phyloP scores from a whole-genome alignment of 371 early-diverging fungal genomes.

The Capillidium heterosporum region DNA sequence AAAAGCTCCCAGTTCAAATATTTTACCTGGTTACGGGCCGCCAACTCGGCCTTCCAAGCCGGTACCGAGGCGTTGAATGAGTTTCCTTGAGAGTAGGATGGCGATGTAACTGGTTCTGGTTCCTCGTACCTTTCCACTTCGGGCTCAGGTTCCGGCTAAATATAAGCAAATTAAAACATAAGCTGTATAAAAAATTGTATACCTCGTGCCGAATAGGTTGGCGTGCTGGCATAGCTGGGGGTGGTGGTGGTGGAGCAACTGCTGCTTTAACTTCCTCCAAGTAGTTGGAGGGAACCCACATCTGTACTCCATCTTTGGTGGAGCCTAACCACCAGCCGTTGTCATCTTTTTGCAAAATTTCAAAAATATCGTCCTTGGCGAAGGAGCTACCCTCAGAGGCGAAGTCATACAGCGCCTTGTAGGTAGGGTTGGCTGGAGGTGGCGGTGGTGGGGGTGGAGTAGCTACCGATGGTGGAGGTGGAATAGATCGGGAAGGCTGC shows the following conservation, averaged over 20 bases:
- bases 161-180: not conserved
- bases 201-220: not conserved
- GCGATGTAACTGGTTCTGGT: constrained; percentile 11
- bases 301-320: constrained; percentile 43
- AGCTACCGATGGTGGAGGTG: constrained; percentile 7
- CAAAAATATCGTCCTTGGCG: constrained; percentile 42
- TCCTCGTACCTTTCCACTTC: not conserved
- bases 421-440: constrained; percentile 30
- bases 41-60: constrained; percentile 29
- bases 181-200: too few relatives aligned
- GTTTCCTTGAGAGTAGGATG: constrained; percentile 14
- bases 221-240: constrained; percentile 20
- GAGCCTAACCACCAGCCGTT: constrained; percentile 77
- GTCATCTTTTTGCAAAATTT: constrained; percentile 56
- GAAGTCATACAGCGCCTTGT: constrained; percentile 61
- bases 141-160: not conserved
- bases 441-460: constrained; percentile 32
- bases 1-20: too few relatives aligned
- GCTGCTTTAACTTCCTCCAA: constrained; percentile 32
- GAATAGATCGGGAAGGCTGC: constrained; percentile 9
- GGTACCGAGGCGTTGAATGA: constrained; percentile 14
- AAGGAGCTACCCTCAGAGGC: constrained; percentile 41
- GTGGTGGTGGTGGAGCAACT: constrained; percentile 31
- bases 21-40: constrained; percentile 18
- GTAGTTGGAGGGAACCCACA: constrained; percentile 77